Evolutionary conservation across 805 yeast genomes (phyloP).

Genomic region (Wickerhamiella bombiphila): DNA sequence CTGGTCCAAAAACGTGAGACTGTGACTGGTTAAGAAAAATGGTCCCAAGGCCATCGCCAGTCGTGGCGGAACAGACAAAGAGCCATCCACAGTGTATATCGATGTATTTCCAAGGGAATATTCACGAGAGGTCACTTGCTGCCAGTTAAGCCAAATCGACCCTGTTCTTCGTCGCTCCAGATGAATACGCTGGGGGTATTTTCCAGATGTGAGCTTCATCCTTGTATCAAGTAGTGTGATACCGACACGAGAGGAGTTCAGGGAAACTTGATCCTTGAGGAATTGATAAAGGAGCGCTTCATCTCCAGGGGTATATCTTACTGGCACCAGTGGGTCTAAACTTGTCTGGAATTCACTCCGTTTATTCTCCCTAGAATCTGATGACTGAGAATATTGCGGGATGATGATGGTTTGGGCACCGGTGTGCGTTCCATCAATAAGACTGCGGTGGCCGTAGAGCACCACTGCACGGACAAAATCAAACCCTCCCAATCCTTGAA

Average conservation of each 20-base stretch:
- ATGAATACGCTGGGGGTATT: slow-evolving; percentile 49
- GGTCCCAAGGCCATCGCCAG: slow-evolving; percentile 54
- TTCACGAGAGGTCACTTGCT: slow-evolving; percentile 29
- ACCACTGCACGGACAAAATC: slow-evolving; percentile 56
- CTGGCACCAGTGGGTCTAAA: neutral
- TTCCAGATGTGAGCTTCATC: slow-evolving; percentile 35
- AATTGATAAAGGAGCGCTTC: slow-evolving; percentile 48
- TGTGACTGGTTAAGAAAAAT: slow-evolving; percentile 45
- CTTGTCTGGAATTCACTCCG: neutral
- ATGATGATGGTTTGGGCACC: slow-evolving; percentile 48
- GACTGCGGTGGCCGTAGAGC: slow-evolving; percentile 38
- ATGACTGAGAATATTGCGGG: slow-evolving; percentile 18
- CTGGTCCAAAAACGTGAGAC: slow-evolving; percentile 42
- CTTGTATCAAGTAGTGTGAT: slow-evolving; percentile 22
- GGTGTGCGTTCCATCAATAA: slow-evolving; percentile 39
- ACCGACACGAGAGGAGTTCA: slow-evolving; percentile 1
- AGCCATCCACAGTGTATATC: slow-evolving; percentile 52
- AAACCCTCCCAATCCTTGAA: slow-evolving; percentile 44
- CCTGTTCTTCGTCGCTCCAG: slow-evolving; percentile 26
- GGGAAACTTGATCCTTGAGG: slow-evolving; percentile 29
- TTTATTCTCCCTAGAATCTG: neutral
- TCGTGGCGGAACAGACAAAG: slow-evolving; percentile 46
- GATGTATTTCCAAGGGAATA: slow-evolving; percentile 44
- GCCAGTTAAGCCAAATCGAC: slow-evolving; percentile 38
- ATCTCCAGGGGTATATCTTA: neutral